Base-by-base conservation (phyloP, 805 yeast genomes). In the Wickerhamiella cacticola region DNA sequence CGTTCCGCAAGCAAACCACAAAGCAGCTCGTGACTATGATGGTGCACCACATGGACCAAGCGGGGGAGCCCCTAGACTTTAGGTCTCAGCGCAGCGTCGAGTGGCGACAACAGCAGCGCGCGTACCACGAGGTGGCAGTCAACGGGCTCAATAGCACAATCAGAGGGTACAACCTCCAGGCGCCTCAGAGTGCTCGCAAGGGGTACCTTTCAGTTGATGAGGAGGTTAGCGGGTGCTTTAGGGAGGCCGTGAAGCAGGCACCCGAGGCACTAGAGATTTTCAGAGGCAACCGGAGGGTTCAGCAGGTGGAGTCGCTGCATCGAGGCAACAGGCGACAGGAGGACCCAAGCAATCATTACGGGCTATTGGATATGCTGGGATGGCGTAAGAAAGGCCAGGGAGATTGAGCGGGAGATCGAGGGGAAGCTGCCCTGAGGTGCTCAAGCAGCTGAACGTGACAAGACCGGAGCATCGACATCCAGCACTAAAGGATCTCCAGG, bases 91-190 rank as follows among this genome's bases (percentile, higher is more conserved):
- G 39, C 10, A 28, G 57, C 52, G 49, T 38, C 1, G 60, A 54
- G 23, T 76, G 80, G 80, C 65, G 66, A 43, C 18, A 28, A 1
- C 55, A 56, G 2, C 63, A 69, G 24, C 48, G 49, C 12, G 48
- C 50, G 21, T 68, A 63, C 46, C 62, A 69, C 31, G 59, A 62
- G 0, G 52, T 63, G 1, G 62, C 67, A 41, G 53, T 79, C 3
- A 56, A 57, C 2, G 50, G 63, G 6, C 55, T 77, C 40, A 79
- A 79, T 56, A 72, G 68, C 50, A 64, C 66, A 2, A 65, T 78
- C 9, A 61, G 83, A 12, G 73, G 79, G 0, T 79, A 78, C 55
- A 79, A 79, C 53, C 54, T 79, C 13, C 82, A 78, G 53, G 82
- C 84, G 0, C 84, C 84, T 0, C 52, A 72, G 42, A 64, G 79